Conservation (phyloP, 805 yeast species). For the Saccharomycopsis fibuligera region DNA sequence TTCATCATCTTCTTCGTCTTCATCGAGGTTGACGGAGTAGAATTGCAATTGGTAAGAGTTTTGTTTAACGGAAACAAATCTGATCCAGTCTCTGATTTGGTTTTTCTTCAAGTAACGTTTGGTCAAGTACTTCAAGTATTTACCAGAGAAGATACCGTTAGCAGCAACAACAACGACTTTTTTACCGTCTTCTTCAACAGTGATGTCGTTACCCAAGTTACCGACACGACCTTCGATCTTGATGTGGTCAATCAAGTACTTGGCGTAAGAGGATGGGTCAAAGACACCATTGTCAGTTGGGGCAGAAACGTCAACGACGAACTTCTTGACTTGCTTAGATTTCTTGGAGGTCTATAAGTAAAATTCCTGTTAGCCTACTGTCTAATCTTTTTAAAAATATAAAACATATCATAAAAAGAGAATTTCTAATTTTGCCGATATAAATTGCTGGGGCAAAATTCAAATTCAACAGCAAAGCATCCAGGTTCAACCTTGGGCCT, state of each 20-base stretch:
- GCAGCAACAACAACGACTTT: conserved; percentile 84
- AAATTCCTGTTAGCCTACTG: conserved; percentile 67
- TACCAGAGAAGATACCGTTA: conserved; percentile 96
- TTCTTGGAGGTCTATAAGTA: conserved; percentile 65
- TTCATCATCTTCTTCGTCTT: conserved; percentile 79
- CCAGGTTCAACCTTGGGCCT: conserved; percentile 22
- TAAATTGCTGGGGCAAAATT: too few relatives aligned
- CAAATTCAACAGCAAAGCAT: conserved; percentile 35
- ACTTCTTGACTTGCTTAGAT: conserved; percentile 80
- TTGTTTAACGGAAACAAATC: conserved; percentile 93
- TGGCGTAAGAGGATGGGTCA: conserved; percentile 95
- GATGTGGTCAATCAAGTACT: conserved; percentile 98
- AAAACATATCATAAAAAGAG: neutral
- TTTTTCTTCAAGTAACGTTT: conserved; percentile 99
- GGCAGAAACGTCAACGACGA: conserved; percentile 93
- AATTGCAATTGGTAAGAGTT: conserved; percentile 95
- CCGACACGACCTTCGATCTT: conserved; percentile 96
- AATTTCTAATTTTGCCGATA: neutral
- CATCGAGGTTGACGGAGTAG: conserved; percentile 98
- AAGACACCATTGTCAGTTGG: conserved; percentile 97
- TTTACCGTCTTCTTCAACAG: conserved; percentile 81
- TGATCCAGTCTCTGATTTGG: conserved; percentile 99
- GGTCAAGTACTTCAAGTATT: conserved; percentile 98
- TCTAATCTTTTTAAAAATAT: conserved; percentile 28
- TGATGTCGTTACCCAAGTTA: conserved; percentile 92